These are phyloP conservation scores for Naegleria fowleri DNA, from an alignment of 208 protist species.

Conservation along the genomic window DNA sequence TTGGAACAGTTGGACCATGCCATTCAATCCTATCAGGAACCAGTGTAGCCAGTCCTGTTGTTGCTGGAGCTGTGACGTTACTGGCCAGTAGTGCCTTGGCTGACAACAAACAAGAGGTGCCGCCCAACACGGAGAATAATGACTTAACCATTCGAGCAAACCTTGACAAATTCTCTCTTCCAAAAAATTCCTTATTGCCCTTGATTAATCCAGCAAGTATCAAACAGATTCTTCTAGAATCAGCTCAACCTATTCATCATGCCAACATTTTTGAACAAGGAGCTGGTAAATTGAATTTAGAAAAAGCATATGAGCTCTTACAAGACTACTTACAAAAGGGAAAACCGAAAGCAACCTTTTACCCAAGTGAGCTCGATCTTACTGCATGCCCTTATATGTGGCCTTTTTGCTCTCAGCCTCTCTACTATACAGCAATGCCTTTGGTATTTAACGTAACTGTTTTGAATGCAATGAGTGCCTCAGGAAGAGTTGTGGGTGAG, in stretches of 20 bases:
- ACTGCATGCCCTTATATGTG: conserved; percentile 71
- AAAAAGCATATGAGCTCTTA: conserved; percentile 43
- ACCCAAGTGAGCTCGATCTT: conserved; percentile 50
- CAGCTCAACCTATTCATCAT: conserved; percentile 36
- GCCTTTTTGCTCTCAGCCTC: conserved; percentile 81
- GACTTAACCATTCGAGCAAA: background rate
- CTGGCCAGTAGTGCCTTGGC: conserved; percentile 44
- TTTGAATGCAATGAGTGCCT: conserved; percentile 61
- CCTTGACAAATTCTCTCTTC: no score
- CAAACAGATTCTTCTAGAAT: conserved; percentile 66
- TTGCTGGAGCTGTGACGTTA: conserved; percentile 79
- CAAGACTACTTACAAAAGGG: conserved; percentile 33
- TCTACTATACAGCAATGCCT: conserved; percentile 64
- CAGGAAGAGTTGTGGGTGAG: conserved; percentile 32
- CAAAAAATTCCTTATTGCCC: background rate
- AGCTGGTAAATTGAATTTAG: conserved; percentile 58
- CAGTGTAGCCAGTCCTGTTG: conserved; percentile 84
- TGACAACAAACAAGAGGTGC: background rate
- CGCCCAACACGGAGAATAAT: background rate
- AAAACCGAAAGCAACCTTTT: conserved; percentile 43
- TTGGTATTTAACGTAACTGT: conserved; percentile 85
- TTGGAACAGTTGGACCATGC: background rate
- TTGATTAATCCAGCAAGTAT: conserved; percentile 59
- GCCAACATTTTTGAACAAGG: conserved; percentile 68
- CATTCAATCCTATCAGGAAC: conserved; percentile 80